A percentile compares a stretch with the other conserved stretches of the same genome.
phyloP scores from a whole-genome alignment of 2,329 filamentous ascomycete genomes.

The Calonectria leucothoes region DNA sequence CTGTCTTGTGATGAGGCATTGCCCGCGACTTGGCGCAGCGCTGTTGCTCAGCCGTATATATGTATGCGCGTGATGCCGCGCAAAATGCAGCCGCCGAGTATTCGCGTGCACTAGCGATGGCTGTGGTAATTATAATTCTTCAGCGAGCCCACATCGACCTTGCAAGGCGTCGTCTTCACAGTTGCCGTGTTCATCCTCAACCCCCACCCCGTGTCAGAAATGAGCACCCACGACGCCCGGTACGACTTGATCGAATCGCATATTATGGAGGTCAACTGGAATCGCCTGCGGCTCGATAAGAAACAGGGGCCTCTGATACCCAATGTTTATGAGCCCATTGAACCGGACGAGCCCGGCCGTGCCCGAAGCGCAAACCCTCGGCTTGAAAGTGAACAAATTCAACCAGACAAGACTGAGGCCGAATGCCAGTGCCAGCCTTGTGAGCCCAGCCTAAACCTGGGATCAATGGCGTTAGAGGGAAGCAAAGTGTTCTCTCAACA shows the following conservation, averaged over 20 bases:
- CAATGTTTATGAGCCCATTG: slow-evolving; percentile 38
- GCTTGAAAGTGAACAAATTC: slow-evolving; percentile 19
- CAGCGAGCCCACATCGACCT: neutral
- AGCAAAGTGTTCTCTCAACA: neutral
- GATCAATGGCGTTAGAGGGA: no score
- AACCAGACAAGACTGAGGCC: neutral
- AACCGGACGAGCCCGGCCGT: slow-evolving; percentile 3
- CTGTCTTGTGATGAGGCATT: neutral
- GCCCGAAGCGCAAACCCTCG: slow-evolving; percentile 19
- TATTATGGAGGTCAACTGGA: neutral
- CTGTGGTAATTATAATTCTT: neutral
- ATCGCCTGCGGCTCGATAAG: neutral
- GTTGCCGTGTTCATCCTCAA: neutral
- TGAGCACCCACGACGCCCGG: neutral
- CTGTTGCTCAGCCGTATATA: neutral
- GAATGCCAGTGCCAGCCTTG: neutral
- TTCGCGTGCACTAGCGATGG: neutral
- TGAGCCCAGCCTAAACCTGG: neutral
- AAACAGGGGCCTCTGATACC: slow-evolving; percentile 14
- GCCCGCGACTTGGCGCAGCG: slow-evolving; percentile 3
- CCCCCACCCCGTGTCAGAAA: neutral
- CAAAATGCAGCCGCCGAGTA: slow-evolving; percentile 5
- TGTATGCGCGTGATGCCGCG: slow-evolving; percentile 5
- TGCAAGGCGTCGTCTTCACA: neutral
- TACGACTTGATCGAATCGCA: neutral